Evolutionary conservation across 352 stramenopile genomes (phyloP).

Genomic region (Bremia lactucae): DNA sequence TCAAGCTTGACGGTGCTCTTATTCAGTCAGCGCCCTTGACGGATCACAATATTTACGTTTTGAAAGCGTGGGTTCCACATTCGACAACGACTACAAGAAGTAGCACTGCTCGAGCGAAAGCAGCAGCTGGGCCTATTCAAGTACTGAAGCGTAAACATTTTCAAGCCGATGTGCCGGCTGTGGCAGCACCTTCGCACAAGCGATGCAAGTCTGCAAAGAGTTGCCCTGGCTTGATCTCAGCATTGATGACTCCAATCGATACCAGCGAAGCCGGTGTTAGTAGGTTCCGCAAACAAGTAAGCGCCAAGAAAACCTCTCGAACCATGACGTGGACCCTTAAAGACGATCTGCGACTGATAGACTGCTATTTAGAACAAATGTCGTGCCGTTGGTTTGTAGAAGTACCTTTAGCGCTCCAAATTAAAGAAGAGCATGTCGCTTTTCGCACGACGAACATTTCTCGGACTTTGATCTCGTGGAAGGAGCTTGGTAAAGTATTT

Average conservation of each 20-base stretch:
- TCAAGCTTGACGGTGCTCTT: slow-evolving; percentile 43
- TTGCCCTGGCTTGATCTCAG: slow-evolving; percentile 8
- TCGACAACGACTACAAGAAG: slow-evolving; percentile 30
- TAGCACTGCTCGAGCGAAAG: slow-evolving; percentile 42
- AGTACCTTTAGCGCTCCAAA: slow-evolving; percentile 56
- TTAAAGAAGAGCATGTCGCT: slow-evolving; percentile 44
- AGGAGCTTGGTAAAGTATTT: slow-evolving; percentile 40
- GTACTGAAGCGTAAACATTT: slow-evolving; percentile 49
- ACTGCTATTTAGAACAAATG: slow-evolving; percentile 64
- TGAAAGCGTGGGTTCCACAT: slow-evolving; percentile 59
- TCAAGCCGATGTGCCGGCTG: slow-evolving; percentile 4
- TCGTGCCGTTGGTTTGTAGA: slow-evolving; percentile 73
- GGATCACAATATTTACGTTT: slow-evolving; percentile 56
- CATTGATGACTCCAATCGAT: slow-evolving; percentile 17
- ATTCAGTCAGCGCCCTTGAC: slow-evolving; percentile 44
- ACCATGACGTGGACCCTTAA: slow-evolving; percentile 54
- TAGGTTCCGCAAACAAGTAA: slow-evolving; percentile 36
- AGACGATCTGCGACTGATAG: slow-evolving; percentile 53
- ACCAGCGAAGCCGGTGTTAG: slow-evolving; percentile 27
- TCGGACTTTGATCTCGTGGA: slow-evolving; percentile 64
- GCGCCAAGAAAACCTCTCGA: slow-evolving; percentile 39
- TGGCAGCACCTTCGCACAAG: slow-evolving; percentile 17
- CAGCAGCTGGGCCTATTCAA: slow-evolving; percentile 34
- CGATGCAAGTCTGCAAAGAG: slow-evolving; percentile 20
- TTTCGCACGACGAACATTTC: slow-evolving; percentile 50